Conservation (phyloP, 495 filamentous ascomycete genomes). For the Podospora australis region DNA sequence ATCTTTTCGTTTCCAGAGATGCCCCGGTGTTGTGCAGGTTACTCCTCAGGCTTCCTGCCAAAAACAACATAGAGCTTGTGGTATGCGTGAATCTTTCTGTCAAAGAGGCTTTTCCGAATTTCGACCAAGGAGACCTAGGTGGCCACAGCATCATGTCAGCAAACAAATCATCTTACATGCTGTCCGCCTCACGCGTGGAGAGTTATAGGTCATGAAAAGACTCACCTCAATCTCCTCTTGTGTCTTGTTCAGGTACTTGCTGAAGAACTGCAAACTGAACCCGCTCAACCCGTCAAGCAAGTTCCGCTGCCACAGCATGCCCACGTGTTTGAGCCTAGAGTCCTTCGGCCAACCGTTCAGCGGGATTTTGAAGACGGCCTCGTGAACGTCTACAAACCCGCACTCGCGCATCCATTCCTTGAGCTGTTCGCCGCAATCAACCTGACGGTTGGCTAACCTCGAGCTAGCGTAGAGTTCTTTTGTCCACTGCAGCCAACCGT, state of each 20-base stretch:
- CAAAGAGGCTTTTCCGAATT: conserved; percentile 49
- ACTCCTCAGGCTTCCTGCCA: conserved; percentile 46
- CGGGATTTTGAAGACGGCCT: conserved; percentile 50
- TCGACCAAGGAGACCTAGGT: conserved; percentile 51
- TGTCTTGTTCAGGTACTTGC: conserved; percentile 33
- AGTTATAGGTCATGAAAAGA: conserved; percentile 6
- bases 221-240: conserved; percentile 37
- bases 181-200: too few relatives aligned
- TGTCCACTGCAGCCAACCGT: conserved; percentile 47
- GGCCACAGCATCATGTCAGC: not conserved
- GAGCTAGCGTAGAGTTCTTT: conserved; percentile 43
- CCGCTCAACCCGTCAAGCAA: conserved; percentile 27
- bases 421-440: conserved; percentile 44
- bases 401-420: conserved; percentile 52
- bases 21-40: too few relatives aligned
- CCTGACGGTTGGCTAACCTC: conserved; percentile 44
- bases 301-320: conserved; percentile 30
- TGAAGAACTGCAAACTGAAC: conserved; percentile 23
- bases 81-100: conserved; percentile 51
- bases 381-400: conserved; percentile 58
- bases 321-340: conserved; percentile 22
- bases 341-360: conserved; percentile 46
- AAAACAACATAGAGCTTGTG: conserved; percentile 47
- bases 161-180: not conserved
- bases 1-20: too few relatives aligned